Conservation (phyloP, 2,329 filamentous ascomycete species). For the Pyrenochaeta sp. region DNA sequence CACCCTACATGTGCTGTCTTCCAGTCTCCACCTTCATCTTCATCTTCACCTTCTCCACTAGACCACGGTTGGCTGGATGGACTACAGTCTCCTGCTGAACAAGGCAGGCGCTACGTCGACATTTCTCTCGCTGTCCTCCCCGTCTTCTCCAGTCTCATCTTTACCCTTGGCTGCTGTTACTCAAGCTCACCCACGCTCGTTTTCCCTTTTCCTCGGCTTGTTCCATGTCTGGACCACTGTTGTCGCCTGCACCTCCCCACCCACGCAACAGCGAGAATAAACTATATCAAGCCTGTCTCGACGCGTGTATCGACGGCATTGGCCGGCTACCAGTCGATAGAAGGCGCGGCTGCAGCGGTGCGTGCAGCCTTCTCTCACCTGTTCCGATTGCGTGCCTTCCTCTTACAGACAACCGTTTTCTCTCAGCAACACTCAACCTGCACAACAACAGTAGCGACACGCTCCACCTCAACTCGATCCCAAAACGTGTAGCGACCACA, state of each 20-base stretch:
- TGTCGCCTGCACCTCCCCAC: background rate
- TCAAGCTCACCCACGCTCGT: background rate
- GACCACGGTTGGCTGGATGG: background rate
- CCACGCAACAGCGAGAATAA: constrained; percentile 18
- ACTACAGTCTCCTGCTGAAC: background rate
- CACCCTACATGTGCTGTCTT: background rate
- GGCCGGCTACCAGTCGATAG: constrained; percentile 19
- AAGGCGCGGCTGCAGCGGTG: constrained; percentile 6
- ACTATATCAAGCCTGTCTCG: constrained; percentile 20
- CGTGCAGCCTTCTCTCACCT: constrained; percentile 4
- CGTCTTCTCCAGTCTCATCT: background rate
- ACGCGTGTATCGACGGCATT: constrained; percentile 29
- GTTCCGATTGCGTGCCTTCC: background rate
- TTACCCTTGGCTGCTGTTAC: background rate
- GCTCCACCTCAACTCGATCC: background rate
- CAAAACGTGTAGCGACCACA: background rate
- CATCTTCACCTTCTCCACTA: background rate
- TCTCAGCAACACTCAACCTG: constrained; percentile 6
- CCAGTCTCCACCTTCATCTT: background rate
- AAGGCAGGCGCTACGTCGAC: background rate
- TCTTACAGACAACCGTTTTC: background rate
- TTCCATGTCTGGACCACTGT: constrained; percentile 18
- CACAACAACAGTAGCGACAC: constrained; percentile 8
- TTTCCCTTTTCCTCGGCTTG: background rate
- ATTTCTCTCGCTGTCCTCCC: background rate